phyloP scores from a whole-genome alignment of 441 rosid species.

The Gossypium lobatum region DNA sequence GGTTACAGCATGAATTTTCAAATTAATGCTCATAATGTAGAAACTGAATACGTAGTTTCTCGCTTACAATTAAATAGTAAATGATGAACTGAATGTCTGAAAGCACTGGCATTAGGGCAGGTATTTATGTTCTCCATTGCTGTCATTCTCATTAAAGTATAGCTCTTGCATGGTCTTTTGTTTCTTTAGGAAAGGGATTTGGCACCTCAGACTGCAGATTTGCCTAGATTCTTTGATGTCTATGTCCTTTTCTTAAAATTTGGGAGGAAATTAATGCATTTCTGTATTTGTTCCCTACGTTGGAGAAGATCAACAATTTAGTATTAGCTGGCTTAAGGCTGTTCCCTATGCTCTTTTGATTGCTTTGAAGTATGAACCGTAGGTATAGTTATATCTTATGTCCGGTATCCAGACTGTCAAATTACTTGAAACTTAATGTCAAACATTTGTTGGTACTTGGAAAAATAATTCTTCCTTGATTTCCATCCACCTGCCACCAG shows the following conservation, averaged over 20 bases:
- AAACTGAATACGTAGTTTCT: background rate
- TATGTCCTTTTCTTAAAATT: background rate
- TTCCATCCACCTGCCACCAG: background rate
- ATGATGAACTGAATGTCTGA: background rate
- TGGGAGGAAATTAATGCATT: conserved; percentile 1
- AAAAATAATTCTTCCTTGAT: background rate
- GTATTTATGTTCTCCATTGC: background rate
- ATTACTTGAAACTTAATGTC: background rate
- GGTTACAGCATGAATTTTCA: background rate
- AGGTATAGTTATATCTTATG: background rate
- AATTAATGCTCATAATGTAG: background rate
- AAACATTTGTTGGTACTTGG: background rate
- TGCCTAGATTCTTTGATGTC: background rate
- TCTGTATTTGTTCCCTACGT: background rate
- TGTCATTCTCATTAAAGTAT: background rate
- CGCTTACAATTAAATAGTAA: background rate
- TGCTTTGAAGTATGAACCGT: background rate
- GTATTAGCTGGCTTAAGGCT: background rate
- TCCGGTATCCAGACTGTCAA: background rate
- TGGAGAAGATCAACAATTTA: background rate
- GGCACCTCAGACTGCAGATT: background rate
- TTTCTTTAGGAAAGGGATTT: conserved; percentile 2
- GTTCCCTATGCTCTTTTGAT: background rate
- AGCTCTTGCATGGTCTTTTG: background rate
- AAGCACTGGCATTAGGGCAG: background rate